These are phyloP conservation scores for Colletotrichum lupini DNA, from an alignment of 2,329 filamentous ascomycete genomes.

Conservation along the genomic window DNA sequence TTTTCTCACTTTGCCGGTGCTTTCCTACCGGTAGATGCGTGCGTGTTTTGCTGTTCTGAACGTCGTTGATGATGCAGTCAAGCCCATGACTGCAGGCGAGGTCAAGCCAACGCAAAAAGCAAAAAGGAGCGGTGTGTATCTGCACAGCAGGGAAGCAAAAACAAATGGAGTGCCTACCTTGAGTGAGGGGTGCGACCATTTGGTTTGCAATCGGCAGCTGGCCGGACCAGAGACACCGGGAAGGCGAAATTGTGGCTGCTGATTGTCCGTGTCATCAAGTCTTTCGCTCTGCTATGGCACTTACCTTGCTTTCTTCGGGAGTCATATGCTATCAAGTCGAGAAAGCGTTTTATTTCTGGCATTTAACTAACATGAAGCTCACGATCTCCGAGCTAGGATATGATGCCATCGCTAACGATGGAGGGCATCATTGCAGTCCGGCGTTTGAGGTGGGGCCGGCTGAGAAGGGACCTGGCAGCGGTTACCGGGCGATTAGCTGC, in stretches of 20 bases:
- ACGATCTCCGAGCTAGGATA: no score
- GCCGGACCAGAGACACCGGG: neutral
- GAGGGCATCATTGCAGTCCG: no score
- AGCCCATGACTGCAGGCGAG: neutral
- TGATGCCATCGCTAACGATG: rapidly evolving
- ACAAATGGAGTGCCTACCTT: neutral
- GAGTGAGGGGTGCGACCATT: neutral
- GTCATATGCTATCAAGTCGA: neutral
- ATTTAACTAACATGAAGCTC: neutral
- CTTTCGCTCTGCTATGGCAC: neutral
- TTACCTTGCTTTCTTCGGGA: neutral
- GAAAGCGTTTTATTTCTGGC: neutral
- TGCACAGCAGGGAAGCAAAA: neutral
- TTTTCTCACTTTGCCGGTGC: neutral
- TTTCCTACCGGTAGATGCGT: neutral
- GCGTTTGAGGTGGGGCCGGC: neutral
- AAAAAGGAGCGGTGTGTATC: neutral
- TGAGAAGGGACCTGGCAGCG: no score
- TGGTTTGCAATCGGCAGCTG: neutral
- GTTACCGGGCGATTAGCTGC: no score
- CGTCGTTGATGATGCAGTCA: neutral
- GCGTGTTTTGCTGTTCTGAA: neutral
- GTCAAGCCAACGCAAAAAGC: neutral
- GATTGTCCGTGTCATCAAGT: neutral
- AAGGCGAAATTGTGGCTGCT: neutral